Evolutionary conservation across 768 basidiomycete species (phyloP).

Genomic region (Royoungia palumana): DNA sequence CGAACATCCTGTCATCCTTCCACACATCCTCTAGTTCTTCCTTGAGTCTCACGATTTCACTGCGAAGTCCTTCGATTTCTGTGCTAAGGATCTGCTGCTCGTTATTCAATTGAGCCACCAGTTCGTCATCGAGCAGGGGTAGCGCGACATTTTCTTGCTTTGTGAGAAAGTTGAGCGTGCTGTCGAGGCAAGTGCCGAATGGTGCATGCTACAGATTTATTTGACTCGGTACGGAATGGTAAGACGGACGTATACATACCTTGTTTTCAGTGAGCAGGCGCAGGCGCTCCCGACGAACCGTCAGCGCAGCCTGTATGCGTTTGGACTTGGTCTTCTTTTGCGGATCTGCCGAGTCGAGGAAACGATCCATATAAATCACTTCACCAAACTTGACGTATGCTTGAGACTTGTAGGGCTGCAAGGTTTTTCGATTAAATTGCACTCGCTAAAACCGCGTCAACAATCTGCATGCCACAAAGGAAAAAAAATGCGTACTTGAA

Average conservation of each 20-base stretch:
- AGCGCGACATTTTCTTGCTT: slow-evolving; percentile 42
- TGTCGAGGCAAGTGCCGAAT: slow-evolving; percentile 52
- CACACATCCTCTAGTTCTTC: slow-evolving; percentile 71
- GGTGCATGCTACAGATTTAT: slow-evolving; percentile 50
- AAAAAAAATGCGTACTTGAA: slow-evolving; percentile 62
- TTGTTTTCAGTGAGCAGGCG: slow-evolving; percentile 68
- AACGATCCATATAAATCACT: slow-evolving; percentile 87
- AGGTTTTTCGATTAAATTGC: slow-evolving; percentile 89
- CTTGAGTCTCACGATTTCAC: slow-evolving; percentile 53
- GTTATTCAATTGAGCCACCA: slow-evolving; percentile 46
- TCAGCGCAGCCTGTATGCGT: slow-evolving; percentile 64
- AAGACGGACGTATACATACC: slow-evolving; percentile 38
- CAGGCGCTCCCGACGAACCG: slow-evolving; percentile 60
- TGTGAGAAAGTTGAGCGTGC: slow-evolving; percentile 56
- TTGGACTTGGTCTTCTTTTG: slow-evolving; percentile 71
- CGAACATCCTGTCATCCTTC: slow-evolving; percentile 59
- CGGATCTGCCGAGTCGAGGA: slow-evolving; percentile 71
- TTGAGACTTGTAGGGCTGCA: slow-evolving; percentile 93
- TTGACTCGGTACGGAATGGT: neutral
- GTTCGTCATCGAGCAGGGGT: slow-evolving; percentile 57
- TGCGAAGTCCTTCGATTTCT: slow-evolving; percentile 57
- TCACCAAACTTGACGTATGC: slow-evolving; percentile 91
- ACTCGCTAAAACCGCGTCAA: slow-evolving; percentile 56
- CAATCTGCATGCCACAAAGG: neutral
- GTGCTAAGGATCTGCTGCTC: slow-evolving; percentile 52